Percentiles rank a stretch among this genome's conserved stretches.
These are phyloP conservation scores for Pelargonium myrrhifolium DNA, from an alignment of 441 rosid species.

Conservation along the genomic window DNA sequence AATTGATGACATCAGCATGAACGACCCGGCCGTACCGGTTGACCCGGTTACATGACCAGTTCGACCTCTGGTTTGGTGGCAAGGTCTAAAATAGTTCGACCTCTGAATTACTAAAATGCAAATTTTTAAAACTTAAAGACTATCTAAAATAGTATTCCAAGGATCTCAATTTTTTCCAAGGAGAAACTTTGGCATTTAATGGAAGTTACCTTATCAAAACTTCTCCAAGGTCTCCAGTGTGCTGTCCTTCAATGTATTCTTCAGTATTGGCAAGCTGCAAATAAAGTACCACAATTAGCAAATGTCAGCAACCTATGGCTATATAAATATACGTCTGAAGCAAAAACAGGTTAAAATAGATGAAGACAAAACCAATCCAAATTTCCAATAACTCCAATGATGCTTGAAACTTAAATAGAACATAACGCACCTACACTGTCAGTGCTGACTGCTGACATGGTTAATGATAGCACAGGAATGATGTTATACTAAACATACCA, in stretches of 20 bases:
- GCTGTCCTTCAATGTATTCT: constrained; percentile 75
- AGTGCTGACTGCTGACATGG: neutral
- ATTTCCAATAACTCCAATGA: neutral
- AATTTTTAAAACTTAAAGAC: neutral
- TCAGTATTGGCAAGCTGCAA: constrained; percentile 79
- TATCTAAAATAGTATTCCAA: neutral
- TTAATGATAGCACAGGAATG: no score
- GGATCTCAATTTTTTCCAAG: neutral
- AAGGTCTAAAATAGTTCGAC: no score
- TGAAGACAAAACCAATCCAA: neutral
- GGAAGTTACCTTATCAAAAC: constrained; percentile 61
- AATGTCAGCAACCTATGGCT: neutral
- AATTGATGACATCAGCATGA: no score
- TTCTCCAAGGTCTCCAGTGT: constrained; percentile 82
- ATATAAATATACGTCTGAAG: no score
- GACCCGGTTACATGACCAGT: no score
- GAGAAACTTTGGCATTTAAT: neutral
- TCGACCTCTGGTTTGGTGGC: no score
- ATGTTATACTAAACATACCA: no score
- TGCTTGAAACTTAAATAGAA: no score
- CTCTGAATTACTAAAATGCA: no score
- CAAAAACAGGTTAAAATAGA: neutral
- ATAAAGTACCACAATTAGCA: neutral
- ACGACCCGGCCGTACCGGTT: no score
- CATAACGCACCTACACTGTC: neutral